Evolutionary conservation across 2,329 filamentous ascomycete species (phyloP), one percentile per base, ranked within the genome.

Genomic region (Cladosporium halotolerans): DNA sequence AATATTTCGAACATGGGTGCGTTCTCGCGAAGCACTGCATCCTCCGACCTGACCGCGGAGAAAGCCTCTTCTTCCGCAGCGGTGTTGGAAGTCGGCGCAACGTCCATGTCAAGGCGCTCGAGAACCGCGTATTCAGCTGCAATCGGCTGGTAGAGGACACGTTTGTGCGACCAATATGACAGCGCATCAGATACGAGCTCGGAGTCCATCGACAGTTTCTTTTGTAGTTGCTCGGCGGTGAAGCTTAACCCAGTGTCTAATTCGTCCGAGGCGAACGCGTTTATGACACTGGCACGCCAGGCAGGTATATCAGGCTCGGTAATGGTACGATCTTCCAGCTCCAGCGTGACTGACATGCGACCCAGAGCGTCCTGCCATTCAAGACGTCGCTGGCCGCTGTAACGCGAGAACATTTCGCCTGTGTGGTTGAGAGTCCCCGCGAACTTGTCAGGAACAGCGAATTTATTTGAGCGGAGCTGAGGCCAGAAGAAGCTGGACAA

Each of bases 401-500:
- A 81, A 4, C 78, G 75, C 64, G 91, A 85, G 65, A 95, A 97
- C 11, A 85, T 85, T 4, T 76, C 69, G 53, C 86, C 84, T 68
- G 96, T 97, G 9, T 38, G 41, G 14, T 38, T 28, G 23, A 49
- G 41, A n/a, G 41, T 16, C 7, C n/a, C 14, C 45, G 74, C 77
- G 46, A 79, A 72, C 67, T 95, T 88, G 0, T 69, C 55, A 1
- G 88, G 88, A 3, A 90, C 74, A 18, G 73, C 67, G 66, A 90
- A 90, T 2, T 76, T 75, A 53, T 89, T 85, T 56, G 84, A 80
- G 46, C 87, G 81, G 18, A 96, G 76, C 9, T 84, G 80, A 0
- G 93, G 93, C 93, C 93, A 99, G 75, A 95, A 99, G 57, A 96
- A 83, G 18, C 90, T 83, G 0, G 91, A 96, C 4, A 97, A 76